Base-by-base conservation (phyloP, 169 alveolate genomes). In the Plasmodium gaboni region DNA sequence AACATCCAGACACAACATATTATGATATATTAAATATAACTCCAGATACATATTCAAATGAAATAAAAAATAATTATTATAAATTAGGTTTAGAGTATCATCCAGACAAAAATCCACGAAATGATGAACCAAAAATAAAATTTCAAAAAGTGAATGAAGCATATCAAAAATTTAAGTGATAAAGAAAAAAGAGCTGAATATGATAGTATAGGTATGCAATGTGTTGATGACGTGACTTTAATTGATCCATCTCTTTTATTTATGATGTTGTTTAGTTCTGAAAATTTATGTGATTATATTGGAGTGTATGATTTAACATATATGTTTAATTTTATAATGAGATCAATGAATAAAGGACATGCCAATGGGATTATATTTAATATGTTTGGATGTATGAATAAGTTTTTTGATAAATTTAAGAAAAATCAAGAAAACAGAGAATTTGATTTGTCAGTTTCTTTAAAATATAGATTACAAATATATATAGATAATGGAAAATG, bases 61-160 rank as follows among this genome's bases (percentile, higher is more conserved):
- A 95, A 51, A 97, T 98, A 17, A 97, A 28, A 74, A 74, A 90
- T n/a, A 96, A 97, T 42, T 98, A 96, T 88, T 97, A 97, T 83
- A 96, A 96, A 88, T 87, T 98, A 53, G 99, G 99, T 4, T 93
- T 96, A 63, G 90, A 95, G 73, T 96, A 94, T 69, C 99, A 98
- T 76, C 99, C 99, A 24, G 99, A 98, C 89, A 96, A 96, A 73
- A 97, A 96, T 87, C 78, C 97, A 0, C 64, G 74, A 73, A 90
- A 91, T 55, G 94, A 85, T 0, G 93, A 67, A 17, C 94, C 95
- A 1, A 94, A 94, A 73, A 13, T 53, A 15, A 92, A 87, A 61
- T 94, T 94, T 51, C 96, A 94, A 65, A 94, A 94, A 53, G 88
- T 92, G 8, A 89, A 94, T 10, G 95, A 94, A 92, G 96, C 96